Evolutionary conservation across 202 grass and related monocot genomes (phyloP).

Genomic region (Zizania palustris): DNA sequence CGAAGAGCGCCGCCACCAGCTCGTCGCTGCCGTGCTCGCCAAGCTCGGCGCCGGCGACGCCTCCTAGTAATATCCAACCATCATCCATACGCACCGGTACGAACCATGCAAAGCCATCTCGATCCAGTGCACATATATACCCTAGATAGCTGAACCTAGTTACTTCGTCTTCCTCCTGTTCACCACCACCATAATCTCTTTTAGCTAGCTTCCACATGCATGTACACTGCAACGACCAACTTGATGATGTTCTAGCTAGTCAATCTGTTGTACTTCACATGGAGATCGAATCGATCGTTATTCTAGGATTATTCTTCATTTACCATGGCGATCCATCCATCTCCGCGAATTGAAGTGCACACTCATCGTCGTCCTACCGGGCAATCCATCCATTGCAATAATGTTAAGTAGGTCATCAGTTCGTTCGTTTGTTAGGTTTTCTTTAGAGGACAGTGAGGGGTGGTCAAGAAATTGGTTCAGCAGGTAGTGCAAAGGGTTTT

Average conservation of each 20-base stretch:
- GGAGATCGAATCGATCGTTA: neutral
- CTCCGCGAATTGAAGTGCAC: slow-evolving; percentile 24
- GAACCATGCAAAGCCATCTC: slow-evolving; percentile 4
- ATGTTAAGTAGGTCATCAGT: neutral
- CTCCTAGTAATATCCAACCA: slow-evolving; percentile 8
- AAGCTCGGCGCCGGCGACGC: slow-evolving; percentile 61
- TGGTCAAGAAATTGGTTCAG: slow-evolving; percentile 19
- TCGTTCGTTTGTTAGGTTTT: slow-evolving; percentile 45
- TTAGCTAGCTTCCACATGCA: neutral
- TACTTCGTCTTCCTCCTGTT: neutral
- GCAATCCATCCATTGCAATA: neutral
- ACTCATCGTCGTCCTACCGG: neutral
- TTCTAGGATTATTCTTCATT: slow-evolving; percentile 15
- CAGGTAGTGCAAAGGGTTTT: slow-evolving; percentile 41
- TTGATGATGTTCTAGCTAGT: neutral
- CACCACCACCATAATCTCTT: neutral
- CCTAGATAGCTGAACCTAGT: too few species aligned
- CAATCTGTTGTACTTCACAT: neutral
- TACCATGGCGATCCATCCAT: slow-evolving; percentile 21
- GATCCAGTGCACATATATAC: too few species aligned
- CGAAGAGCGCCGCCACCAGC: slow-evolving; percentile 68
- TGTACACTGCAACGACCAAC: neutral
- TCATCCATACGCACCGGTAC: slow-evolving; percentile 38
- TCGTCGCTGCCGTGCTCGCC: slow-evolving; percentile 61
- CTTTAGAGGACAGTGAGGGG: slow-evolving; percentile 15